phyloP scores from a whole-genome alignment of 2,329 filamentous ascomycete genomes.

The Exserohilum turcica region DNA sequence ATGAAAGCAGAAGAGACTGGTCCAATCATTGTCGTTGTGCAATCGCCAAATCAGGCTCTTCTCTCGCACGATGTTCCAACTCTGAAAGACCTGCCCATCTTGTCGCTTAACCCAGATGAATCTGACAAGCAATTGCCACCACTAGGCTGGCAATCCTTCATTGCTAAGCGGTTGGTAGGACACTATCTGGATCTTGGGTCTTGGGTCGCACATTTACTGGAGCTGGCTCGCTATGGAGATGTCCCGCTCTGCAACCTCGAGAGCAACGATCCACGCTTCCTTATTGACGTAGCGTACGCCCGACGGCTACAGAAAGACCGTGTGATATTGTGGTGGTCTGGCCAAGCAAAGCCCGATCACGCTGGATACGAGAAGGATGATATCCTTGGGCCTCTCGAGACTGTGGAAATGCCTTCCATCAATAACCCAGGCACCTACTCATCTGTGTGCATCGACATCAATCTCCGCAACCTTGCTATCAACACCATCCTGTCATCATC shows the following conservation, averaged over 20 bases:
- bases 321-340: conserved; percentile 97
- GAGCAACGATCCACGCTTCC: conserved; percentile 87
- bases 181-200: conserved; percentile 92
- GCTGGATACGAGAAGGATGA: conserved; percentile 95
- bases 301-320: conserved; percentile 86
- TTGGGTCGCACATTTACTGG: conserved; percentile 87
- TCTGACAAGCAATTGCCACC: conserved; percentile 87
- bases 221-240: conserved; percentile 88
- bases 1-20: conserved; percentile 82
- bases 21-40: conserved; percentile 83
- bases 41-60: conserved; percentile 82
- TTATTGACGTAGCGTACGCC: conserved; percentile 96
- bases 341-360: conserved; percentile 85
- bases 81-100: conserved; percentile 80
- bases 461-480: conserved; percentile 91
- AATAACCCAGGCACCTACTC: conserved; percentile 94
- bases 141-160: conserved; percentile 89
- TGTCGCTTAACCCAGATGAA: conserved; percentile 80
- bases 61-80: conserved; percentile 84
- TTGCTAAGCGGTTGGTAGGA: conserved; percentile 81
- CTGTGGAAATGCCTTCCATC: conserved; percentile 86
- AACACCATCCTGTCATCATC: conserved; percentile 98
- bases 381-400: conserved; percentile 79
- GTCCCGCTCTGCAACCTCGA: conserved; percentile 95
- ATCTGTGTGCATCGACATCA: conserved; percentile 93